phyloP scores from a whole-genome alignment of 257 asterid genomes.

The Solanum habrochaites region DNA sequence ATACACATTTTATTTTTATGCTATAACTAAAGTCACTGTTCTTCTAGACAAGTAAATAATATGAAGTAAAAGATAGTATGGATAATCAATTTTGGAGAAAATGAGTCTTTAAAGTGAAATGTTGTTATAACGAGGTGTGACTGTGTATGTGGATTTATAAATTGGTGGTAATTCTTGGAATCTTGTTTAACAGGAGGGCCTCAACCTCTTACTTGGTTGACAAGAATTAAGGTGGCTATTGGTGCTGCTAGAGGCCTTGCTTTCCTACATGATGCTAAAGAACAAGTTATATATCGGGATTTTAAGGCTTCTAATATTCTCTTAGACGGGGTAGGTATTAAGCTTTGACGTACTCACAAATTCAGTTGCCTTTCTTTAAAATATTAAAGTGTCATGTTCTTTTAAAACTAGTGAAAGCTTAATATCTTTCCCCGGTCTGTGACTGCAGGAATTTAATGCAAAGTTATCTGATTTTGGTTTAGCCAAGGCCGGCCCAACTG shows the following conservation, averaged over 20 bases:
- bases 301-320: constrained; percentile 89
- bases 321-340: constrained; percentile 55
- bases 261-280: constrained; percentile 74
- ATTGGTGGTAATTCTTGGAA: background rate
- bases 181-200: constrained; percentile 54
- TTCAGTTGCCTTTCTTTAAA: background rate
- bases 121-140: background rate
- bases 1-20: background rate
- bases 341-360: background rate
- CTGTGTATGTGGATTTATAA: background rate
- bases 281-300: constrained; percentile 78
- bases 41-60: background rate
- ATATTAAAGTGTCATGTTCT: background rate
- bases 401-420: background rate
- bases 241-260: constrained; percentile 88
- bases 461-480: constrained; percentile 82
- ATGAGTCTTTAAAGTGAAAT: background rate
- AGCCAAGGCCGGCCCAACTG: constrained; percentile 92
- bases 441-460: constrained; percentile 69
- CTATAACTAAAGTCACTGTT: background rate
- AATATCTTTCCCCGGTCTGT: background rate
- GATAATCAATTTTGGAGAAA: background rate
- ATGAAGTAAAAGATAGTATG: background rate
- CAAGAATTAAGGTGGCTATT: constrained; percentile 70
- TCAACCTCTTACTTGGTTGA: constrained; percentile 74